Conservation (phyloP, 2,329 filamentous ascomycete genomes). For the Fusarium buxicola region DNA sequence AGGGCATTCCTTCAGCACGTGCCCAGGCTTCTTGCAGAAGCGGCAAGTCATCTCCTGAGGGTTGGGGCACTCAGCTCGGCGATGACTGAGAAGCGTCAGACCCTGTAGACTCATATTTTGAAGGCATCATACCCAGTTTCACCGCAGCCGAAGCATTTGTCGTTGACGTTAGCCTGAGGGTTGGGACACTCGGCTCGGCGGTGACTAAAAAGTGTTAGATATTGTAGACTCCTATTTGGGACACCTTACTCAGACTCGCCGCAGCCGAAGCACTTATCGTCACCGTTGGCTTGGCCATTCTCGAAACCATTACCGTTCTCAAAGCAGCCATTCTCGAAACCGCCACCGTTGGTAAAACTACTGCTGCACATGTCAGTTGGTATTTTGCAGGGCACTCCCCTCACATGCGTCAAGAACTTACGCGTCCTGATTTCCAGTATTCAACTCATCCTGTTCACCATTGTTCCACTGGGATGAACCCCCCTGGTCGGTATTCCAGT, state of each 20-base stretch:
- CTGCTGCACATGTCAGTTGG: slow-evolving; percentile 7
- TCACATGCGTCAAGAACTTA: slow-evolving; percentile 7
- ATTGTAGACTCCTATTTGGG: not conserved
- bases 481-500: slow-evolving; percentile 24
- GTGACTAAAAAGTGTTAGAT: slow-evolving; percentile 39
- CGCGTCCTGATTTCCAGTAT: not conserved
- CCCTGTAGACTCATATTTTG: not conserved
- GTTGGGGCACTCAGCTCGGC: slow-evolving; percentile 52
- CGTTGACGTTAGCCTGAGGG: slow-evolving; percentile 24
- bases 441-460: slow-evolving; percentile 13
- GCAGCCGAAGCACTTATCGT: slow-evolving; percentile 52
- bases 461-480: slow-evolving; percentile 8
- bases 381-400: not conserved
- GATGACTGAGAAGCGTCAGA: slow-evolving; percentile 41
- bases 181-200: slow-evolving; percentile 52
- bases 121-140: slow-evolving; percentile 49
- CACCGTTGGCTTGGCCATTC: slow-evolving; percentile 12
- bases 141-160: slow-evolving; percentile 54
- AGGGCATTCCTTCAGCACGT: slow-evolving; percentile 72
- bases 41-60: slow-evolving; percentile 52
- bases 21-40: slow-evolving; percentile 63
- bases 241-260: slow-evolving; percentile 50
- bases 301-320: slow-evolving; percentile 4
- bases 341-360: slow-evolving; percentile 7
- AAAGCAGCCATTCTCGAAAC: slow-evolving; percentile 8